Evolutionary conservation across 164 flowering plant genomes (phyloP).

Genomic region (Vitis cinerea): DNA sequence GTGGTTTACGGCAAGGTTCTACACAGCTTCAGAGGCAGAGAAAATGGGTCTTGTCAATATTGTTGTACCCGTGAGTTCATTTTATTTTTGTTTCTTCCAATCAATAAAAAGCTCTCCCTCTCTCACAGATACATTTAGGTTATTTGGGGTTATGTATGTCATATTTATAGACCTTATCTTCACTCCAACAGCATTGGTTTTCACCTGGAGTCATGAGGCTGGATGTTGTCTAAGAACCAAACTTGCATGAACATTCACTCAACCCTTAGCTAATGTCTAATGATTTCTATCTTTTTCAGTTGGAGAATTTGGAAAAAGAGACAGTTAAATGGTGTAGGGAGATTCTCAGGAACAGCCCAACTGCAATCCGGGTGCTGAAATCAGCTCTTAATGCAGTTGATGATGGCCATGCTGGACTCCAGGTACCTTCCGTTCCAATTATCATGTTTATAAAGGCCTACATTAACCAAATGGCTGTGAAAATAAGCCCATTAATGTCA

Average conservation of each 20-base stretch:
- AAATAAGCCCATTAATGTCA: too few species aligned
- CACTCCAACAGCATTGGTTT: too few species aligned
- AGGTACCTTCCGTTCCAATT: slow-evolving; percentile 40
- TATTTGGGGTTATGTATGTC: too few species aligned
- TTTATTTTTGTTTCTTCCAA: too few species aligned
- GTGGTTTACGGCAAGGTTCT: slow-evolving; percentile 91
- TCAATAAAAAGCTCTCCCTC: too few species aligned
- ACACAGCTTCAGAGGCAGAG: slow-evolving; percentile 84
- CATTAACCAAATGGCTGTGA: too few species aligned
- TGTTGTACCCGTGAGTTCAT: slow-evolving; percentile 82
- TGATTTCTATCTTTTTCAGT: slow-evolving; percentile 27
- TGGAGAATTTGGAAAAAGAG: slow-evolving; percentile 78
- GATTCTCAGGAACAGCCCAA: slow-evolving; percentile 85
- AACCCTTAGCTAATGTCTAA: neutral
- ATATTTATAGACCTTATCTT: too few species aligned
- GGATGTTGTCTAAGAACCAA: too few species aligned
- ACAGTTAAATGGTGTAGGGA: slow-evolving; percentile 94
- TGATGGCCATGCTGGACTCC: slow-evolving; percentile 97
- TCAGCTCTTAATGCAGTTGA: slow-evolving; percentile 92
- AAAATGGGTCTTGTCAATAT: slow-evolving; percentile 91
- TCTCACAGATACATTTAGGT: too few species aligned
- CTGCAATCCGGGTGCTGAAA: slow-evolving; percentile 85
- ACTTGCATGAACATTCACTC: too few species aligned
- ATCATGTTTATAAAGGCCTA: neutral
- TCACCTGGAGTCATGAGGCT: too few species aligned